Conservation (phyloP, 1,284 basidiomycete genomes). For the Rhodotorula sp. region DNA sequence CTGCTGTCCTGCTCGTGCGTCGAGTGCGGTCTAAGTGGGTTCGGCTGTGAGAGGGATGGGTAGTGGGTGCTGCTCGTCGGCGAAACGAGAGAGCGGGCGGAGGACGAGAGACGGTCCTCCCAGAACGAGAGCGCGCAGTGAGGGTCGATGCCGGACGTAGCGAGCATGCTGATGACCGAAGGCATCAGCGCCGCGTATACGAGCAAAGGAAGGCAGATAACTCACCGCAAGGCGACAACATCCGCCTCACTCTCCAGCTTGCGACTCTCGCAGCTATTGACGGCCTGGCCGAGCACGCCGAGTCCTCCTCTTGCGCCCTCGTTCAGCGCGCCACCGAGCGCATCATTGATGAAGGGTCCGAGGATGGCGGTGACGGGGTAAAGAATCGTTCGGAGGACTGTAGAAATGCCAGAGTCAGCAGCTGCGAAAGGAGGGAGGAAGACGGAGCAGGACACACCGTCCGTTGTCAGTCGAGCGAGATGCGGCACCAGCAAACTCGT, state of each 20-base stretch:
- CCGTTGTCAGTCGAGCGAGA: slow-evolving; percentile 37
- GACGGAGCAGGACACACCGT: slow-evolving; percentile 25
- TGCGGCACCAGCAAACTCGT: slow-evolving; percentile 40
- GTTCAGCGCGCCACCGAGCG: slow-evolving; percentile 31
- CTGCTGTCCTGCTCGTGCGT: background rate
- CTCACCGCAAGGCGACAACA: slow-evolving; percentile 35
- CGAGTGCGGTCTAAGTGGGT: slow-evolving; percentile 2
- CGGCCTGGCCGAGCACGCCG: slow-evolving; percentile 23
- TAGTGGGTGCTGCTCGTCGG: background rate
- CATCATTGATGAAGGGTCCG: slow-evolving; percentile 45
- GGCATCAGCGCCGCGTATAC: background rate
- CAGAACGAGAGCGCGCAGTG: slow-evolving; percentile 40
- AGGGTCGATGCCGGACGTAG: slow-evolving; percentile 42
- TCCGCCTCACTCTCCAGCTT: slow-evolving; percentile 38
- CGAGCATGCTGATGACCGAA: slow-evolving; percentile 32
- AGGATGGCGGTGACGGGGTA: slow-evolving; percentile 43
- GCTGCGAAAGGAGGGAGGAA: background rate
- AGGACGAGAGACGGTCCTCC: slow-evolving; percentile 27
- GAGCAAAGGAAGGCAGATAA: background rate
- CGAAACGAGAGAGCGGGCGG: background rate
- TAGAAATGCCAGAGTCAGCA: background rate
- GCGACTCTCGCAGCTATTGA: slow-evolving; percentile 34
- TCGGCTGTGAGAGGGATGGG: slow-evolving; percentile 8
- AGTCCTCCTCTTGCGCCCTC: slow-evolving; percentile 31
- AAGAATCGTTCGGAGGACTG: slow-evolving; percentile 41